These are phyloP conservation scores for Pelargonium hybrid DNA, from an alignment of 441 rosid genomes.

Conservation along the genomic window DNA sequence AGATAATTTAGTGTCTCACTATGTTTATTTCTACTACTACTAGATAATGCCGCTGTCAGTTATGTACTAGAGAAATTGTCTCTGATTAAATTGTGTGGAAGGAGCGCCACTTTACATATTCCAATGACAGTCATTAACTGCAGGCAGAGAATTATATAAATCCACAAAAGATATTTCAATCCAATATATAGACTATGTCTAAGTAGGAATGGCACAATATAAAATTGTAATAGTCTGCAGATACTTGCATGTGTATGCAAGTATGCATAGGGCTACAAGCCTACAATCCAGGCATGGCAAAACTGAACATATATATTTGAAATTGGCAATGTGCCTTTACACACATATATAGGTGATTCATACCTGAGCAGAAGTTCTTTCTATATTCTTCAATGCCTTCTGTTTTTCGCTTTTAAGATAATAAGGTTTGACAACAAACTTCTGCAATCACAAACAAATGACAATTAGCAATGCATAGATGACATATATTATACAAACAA, in stretches of 20 bases:
- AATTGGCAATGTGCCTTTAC: background rate
- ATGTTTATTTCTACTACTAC: background rate
- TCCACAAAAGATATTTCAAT: background rate
- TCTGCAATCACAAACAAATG: conserved; percentile 35
- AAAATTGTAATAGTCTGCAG: background rate
- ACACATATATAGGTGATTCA: conserved; percentile 15
- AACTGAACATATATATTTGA: background rate
- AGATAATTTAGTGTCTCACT: background rate
- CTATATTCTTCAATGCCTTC: conserved; percentile 59
- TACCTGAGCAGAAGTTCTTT: conserved; percentile 73
- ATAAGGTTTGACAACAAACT: conserved; percentile 68
- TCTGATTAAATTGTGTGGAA: background rate
- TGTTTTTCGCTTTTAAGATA: conserved; percentile 52
- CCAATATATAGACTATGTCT: background rate
- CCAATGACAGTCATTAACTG: background rate
- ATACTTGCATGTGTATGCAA: background rate
- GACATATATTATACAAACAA: background rate
- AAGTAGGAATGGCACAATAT: background rate
- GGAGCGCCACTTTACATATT: background rate
- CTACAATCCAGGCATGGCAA: background rate
- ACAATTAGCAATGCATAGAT: background rate
- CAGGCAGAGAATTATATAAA: background rate
- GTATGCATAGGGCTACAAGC: conserved; percentile 2
- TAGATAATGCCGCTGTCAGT: background rate
- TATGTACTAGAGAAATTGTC: background rate